phyloP scores from a whole-genome alignment of 768 basidiomycete genomes.

The Pisolithus microcarpus region DNA sequence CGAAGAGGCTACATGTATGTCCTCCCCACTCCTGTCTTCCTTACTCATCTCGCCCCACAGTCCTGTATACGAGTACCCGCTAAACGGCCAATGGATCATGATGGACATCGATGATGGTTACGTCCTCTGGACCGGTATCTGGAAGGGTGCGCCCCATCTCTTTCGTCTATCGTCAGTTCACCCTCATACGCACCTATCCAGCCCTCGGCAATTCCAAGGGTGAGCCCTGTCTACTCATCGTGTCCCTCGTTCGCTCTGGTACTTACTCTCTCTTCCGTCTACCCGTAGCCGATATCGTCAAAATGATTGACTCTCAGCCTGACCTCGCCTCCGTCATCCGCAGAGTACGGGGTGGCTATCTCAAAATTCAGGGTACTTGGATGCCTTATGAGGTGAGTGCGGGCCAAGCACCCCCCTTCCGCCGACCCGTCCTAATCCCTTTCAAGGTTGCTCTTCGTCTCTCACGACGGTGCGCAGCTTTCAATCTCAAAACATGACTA shows the following conservation, averaged over 20 bases:
- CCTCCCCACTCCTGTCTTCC: neutral
- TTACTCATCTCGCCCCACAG: constrained; percentile 24
- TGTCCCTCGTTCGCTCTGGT: constrained; percentile 1
- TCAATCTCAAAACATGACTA: constrained; percentile 4
- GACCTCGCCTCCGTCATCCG: constrained; percentile 78
- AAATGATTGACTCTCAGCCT: constrained; percentile 88
- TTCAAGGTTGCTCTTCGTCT: constrained; percentile 68
- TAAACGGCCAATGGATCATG: constrained; percentile 92
- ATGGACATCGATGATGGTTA: constrained; percentile 93
- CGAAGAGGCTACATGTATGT: constrained; percentile 82
- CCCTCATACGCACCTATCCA: constrained; percentile 24
- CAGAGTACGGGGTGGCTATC: constrained; percentile 78
- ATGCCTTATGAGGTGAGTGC: constrained; percentile 77
- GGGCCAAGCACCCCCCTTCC: neutral
- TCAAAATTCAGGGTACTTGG: constrained; percentile 93
- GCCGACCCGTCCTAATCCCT: constrained; percentile 8
- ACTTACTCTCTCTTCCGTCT: constrained; percentile 16
- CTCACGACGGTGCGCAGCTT: constrained; percentile 59
- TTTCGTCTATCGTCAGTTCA: neutral
- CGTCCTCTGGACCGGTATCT: constrained; percentile 88
- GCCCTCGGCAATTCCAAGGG: constrained; percentile 88
- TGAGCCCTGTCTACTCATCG: constrained; percentile 23
- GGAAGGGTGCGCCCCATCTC: constrained; percentile 61
- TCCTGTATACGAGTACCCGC: constrained; percentile 84
- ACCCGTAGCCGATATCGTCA: constrained; percentile 75